A percentile compares a stretch with the other conserved stretches of the same genome.
Evolutionary conservation across 2,329 filamentous ascomycete genomes (phyloP).

Genomic region (Clarireedia hainanense): DNA sequence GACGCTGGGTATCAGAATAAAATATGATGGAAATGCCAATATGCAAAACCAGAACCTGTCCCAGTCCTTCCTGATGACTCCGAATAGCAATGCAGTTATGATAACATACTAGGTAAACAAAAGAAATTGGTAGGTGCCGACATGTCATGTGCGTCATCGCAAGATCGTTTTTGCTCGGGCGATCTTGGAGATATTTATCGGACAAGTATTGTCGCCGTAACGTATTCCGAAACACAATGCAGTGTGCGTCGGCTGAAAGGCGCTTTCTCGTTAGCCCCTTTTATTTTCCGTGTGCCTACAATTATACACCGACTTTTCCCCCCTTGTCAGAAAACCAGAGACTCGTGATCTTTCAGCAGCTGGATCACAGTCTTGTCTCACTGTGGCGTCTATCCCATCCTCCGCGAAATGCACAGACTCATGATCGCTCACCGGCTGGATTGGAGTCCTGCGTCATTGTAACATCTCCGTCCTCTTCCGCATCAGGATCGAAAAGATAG

Average conservation of each 20-base stretch:
- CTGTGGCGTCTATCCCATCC: conserved; percentile 13
- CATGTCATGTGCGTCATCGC: background rate
- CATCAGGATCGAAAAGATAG: conserved; percentile 41
- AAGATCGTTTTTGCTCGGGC: background rate
- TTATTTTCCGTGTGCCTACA: background rate
- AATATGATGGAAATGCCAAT: background rate
- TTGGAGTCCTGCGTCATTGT: conserved; percentile 1
- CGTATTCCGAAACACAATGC: conserved; percentile 2
- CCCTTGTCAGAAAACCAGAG: background rate
- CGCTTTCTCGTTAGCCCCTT: background rate
- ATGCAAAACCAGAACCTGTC: conserved; percentile 4
- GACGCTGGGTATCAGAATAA: conserved; percentile 8
- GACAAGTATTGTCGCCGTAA: conserved; percentile 1
- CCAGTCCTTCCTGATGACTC: background rate
- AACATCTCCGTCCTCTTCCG: conserved; percentile 17
- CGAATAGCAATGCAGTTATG: conserved; percentile 3
- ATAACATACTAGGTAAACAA: background rate
- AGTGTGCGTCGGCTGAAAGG: background rate
- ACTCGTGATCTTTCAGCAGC: background rate
- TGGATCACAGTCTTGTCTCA: background rate
- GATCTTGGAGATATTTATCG: background rate
- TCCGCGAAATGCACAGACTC: conserved; percentile 7
- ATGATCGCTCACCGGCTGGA: background rate
- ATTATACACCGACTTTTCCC: background rate
- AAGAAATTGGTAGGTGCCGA: background rate